A percentile compares a stretch with the other conserved stretches of the same genome.
Conservation (phyloP, 768 basidiomycete genomes). For the Tylopilus subfusipes region DNA sequence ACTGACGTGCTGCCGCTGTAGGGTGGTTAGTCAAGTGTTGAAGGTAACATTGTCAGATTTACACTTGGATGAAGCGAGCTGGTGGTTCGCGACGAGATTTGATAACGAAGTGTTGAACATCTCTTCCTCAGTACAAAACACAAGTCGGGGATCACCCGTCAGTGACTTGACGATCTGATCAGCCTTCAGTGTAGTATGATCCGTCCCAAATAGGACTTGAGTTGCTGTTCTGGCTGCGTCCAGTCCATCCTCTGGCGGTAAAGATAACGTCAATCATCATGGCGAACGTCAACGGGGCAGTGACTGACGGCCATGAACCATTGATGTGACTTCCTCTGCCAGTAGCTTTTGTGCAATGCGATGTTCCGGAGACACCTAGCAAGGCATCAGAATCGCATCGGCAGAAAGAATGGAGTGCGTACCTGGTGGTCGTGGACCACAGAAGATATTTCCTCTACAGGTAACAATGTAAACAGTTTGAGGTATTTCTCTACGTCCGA, state of each 20-base stretch:
- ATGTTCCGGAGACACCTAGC: constrained; percentile 31
- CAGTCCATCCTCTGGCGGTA: constrained; percentile 36
- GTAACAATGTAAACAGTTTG: constrained; percentile 77
- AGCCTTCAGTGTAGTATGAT: constrained; percentile 44
- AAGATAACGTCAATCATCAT: constrained; percentile 4
- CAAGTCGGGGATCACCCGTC: constrained; percentile 60
- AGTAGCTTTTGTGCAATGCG: constrained; percentile 50
- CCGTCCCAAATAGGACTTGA: constrained; percentile 40
- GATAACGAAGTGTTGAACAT: constrained; percentile 51
- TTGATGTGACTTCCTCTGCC: constrained; percentile 56
- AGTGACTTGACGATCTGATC: constrained; percentile 60
- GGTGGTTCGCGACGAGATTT: constrained; percentile 58
- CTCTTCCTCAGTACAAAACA: constrained; percentile 47
- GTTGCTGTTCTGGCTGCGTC: constrained; percentile 44
- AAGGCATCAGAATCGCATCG: neutral
- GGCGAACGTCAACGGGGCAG: neutral
- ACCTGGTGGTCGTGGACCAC: constrained; percentile 62
- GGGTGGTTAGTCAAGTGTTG: constrained; percentile 4
- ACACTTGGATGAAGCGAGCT: constrained; percentile 65
- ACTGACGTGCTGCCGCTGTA: constrained; percentile 60
- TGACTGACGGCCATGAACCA: constrained; percentile 54
- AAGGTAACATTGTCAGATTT: constrained; percentile 24
- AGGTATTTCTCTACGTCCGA: constrained; percentile 77
- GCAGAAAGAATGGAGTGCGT: neutral
- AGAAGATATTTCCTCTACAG: constrained; percentile 51